Conservation (phyloP, 2,329 filamentous ascomycete species). For the Calycina marina region DNA sequence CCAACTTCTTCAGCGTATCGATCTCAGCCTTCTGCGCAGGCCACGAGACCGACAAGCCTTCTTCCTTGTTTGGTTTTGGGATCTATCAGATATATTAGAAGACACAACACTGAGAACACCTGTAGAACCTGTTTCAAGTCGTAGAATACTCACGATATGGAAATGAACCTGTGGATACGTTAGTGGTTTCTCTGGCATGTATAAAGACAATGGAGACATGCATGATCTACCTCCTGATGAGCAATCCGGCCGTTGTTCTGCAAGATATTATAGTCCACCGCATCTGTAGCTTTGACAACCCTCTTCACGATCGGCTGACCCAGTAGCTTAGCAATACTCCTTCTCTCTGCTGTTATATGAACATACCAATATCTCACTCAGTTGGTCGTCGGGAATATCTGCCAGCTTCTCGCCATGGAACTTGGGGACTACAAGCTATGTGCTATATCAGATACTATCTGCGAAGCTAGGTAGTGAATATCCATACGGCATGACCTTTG, state of each 20-base stretch:
- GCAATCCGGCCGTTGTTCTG: conserved; percentile 92
- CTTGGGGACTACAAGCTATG: conserved; percentile 83
- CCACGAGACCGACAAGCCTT: conserved; percentile 74
- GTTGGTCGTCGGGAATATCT: conserved; percentile 82
- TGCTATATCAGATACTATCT: neutral
- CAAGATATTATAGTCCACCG: conserved; percentile 76
- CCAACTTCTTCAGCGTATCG: conserved; percentile 65
- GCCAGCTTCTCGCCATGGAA: conserved; percentile 80
- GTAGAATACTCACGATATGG: conserved; percentile 54
- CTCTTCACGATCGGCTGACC: conserved; percentile 67
- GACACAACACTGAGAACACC: neutral
- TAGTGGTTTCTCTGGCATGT: neutral
- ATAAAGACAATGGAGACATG: conserved; percentile 29
- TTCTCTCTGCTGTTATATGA: conserved; percentile 2
- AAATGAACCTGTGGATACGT: conserved; percentile 57
- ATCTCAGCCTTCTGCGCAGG: conserved; percentile 62
- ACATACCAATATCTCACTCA: conserved; percentile 65
- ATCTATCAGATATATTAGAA: conserved; percentile 42
- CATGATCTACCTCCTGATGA: conserved; percentile 87
- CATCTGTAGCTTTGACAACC: conserved; percentile 62
- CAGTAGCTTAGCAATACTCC: conserved; percentile 4
- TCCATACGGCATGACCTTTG: conserved; percentile 70
- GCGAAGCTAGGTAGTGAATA: conserved; percentile 5
- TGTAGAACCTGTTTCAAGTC: neutral
- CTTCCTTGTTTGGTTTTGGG: conserved; percentile 73